A percentile compares a stretch with the other conserved stretches of the same genome.
These are phyloP conservation scores for Chrysosporium keratinophilum DNA, from an alignment of 2,329 filamentous ascomycete genomes.

Conservation along the genomic window DNA sequence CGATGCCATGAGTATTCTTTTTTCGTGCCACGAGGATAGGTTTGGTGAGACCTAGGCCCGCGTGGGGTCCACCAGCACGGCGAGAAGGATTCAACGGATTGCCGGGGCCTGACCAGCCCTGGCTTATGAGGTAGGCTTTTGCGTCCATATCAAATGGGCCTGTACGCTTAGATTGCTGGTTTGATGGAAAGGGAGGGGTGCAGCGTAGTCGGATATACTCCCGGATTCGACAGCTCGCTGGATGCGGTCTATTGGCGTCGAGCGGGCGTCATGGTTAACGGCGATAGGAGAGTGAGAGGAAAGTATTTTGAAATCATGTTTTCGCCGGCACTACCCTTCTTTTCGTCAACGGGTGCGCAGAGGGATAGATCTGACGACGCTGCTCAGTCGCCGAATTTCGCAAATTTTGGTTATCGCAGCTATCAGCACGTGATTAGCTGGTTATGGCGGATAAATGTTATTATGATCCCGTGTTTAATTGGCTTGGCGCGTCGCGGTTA, in stretches of 20 bases:
- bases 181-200: neutral
- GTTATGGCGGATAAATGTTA: neutral
- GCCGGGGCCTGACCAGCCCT: constrained; percentile 83
- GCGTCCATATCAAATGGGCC: constrained; percentile 58
- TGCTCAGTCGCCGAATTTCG: no score
- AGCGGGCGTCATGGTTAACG: no score
- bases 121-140: constrained; percentile 66
- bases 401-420: no score
- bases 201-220: neutral
- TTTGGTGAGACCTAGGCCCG: constrained; percentile 65
- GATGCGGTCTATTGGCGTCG: no score
- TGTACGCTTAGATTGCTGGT: neutral
- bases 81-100: constrained; percentile 68
- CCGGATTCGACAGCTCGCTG: no score
- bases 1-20: constrained; percentile 69
- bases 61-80: constrained; percentile 39
- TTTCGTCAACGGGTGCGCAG: no score
- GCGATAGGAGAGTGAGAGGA: no score
- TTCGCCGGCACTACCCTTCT: no score
- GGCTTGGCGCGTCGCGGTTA: neutral
- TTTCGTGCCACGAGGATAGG: constrained; percentile 78
- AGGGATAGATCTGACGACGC: no score
- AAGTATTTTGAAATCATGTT: no score
- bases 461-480: neutral
- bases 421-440: no score